A percentile compares a stretch with the other conserved stretches of the same genome.
Conservation (phyloP, 192 early-diverging fungal genomes). For the Anaeromyces robustus region DNA sequence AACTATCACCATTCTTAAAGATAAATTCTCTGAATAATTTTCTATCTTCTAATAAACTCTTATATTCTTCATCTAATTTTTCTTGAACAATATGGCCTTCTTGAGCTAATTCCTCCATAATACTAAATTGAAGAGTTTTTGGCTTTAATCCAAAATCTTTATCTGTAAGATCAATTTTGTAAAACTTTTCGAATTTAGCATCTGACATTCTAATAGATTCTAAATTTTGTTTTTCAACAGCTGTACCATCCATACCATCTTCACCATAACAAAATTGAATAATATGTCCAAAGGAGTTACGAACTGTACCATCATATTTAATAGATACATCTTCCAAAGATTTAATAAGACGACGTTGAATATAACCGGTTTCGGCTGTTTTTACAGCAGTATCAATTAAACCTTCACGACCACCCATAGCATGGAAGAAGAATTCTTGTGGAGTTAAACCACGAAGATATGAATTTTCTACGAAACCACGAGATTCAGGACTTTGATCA, state of each 20-base stretch:
- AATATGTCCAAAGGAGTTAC: conserved; percentile 83
- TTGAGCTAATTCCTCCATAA: conserved; percentile 61
- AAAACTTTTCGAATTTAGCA: conserved; percentile 58
- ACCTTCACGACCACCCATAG: conserved; percentile 99
- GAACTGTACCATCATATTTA: conserved; percentile 92
- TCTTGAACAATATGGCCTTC: conserved; percentile 46
- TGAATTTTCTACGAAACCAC: conserved; percentile 81
- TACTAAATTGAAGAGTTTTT: conserved; percentile 48
- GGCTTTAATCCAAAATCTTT: conserved; percentile 39
- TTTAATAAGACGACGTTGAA: conserved; percentile 96
- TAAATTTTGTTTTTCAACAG: conserved; percentile 70
- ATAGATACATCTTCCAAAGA: conserved; percentile 95
- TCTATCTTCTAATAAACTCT: conserved; percentile 62
- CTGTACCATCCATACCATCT: conserved; percentile 91
- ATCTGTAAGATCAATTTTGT: conserved; percentile 63
- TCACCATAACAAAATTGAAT: conserved; percentile 97
- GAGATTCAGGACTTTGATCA: conserved; percentile 81
- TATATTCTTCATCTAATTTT: conserved; percentile 67
- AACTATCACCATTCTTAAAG: conserved; percentile 42
- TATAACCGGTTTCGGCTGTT: conserved; percentile 96
- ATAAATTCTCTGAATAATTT: conserved; percentile 57
- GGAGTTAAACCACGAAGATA: conserved; percentile 86
- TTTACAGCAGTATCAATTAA: conserved; percentile 93
- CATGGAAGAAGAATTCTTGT: conserved; percentile 98
- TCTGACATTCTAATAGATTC: conserved; percentile 52